Evolutionary conservation across 2,329 filamentous ascomycete species (phyloP).

Genomic region (Acrodontium crateriforme): DNA sequence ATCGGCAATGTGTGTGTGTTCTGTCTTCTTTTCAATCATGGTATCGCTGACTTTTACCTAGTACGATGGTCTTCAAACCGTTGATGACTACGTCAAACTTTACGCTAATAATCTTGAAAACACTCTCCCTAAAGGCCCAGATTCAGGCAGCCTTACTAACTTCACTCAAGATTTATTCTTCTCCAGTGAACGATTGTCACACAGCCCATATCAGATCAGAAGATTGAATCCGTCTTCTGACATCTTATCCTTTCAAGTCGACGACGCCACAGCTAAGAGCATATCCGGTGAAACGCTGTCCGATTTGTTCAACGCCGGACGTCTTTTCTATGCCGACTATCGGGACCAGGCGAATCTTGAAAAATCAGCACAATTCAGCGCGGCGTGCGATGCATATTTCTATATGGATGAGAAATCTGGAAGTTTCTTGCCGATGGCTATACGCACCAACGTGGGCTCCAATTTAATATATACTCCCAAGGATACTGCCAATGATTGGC

Average conservation of each 20-base stretch:
- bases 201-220: slow-evolving; percentile 27
- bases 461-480: slow-evolving; percentile 35
- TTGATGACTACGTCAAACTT: slow-evolving; percentile 26
- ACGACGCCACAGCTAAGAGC: slow-evolving; percentile 15
- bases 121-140: slow-evolving; percentile 24
- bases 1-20: neutral
- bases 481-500: slow-evolving; percentile 34
- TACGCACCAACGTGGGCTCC: slow-evolving; percentile 31
- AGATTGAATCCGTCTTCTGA: slow-evolving; percentile 20
- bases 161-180: slow-evolving; percentile 35
- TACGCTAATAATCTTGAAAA: slow-evolving; percentile 30
- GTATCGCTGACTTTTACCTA: slow-evolving; percentile 1
- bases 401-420: slow-evolving; percentile 27
- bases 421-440: slow-evolving; percentile 36
- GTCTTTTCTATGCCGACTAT: slow-evolving; percentile 33
- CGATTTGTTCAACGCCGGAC: slow-evolving; percentile 22
- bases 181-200: slow-evolving; percentile 34
- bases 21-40: neutral
- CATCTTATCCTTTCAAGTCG: slow-evolving; percentile 26
- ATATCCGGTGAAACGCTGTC: slow-evolving; percentile 22
- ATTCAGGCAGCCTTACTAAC: slow-evolving; percentile 28
- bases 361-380: slow-evolving; percentile 22
- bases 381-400: slow-evolving; percentile 35
- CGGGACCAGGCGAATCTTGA: slow-evolving; percentile 21
- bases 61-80: slow-evolving; percentile 10